These are phyloP conservation scores for Dendrostoma leiphaemia DNA, from an alignment of 2,329 filamentous ascomycete genomes.

Conservation along the genomic window DNA sequence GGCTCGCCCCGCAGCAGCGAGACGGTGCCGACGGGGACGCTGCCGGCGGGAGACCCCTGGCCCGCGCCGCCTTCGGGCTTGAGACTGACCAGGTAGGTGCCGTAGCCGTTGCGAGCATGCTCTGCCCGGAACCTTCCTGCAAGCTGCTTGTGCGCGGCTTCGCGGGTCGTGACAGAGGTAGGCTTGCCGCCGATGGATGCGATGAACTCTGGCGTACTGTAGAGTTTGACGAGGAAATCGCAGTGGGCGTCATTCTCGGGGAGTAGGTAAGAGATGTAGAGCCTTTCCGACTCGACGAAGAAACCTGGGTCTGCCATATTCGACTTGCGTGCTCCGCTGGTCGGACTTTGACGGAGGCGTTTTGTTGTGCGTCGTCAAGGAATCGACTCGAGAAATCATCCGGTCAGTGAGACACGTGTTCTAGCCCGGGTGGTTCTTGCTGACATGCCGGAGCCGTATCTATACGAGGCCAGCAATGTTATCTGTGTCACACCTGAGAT, in stretches of 20 bases:
- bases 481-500: too few species aligned
- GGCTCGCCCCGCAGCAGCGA: constrained; percentile 21
- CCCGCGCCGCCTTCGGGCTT: not conserved
- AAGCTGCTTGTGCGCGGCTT: constrained; percentile 20
- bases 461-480: too few species aligned
- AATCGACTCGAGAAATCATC: too few species aligned
- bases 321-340: constrained; percentile 5
- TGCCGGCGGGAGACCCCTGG: not conserved
- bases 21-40: constrained; percentile 26
- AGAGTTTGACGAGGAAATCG: constrained; percentile 27
- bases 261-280: constrained; percentile 23
- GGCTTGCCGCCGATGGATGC: constrained; percentile 18
- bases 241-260: constrained; percentile 23
- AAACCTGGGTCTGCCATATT: constrained; percentile 23
- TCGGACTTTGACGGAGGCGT: not conserved
- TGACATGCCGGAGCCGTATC: too few species aligned
- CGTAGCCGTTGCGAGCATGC: constrained; percentile 27
- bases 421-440: too few species aligned
- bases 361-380: too few species aligned
- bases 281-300: constrained; percentile 25
- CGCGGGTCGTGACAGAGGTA: constrained; percentile 20
- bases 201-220: constrained; percentile 25
- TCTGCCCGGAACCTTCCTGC: constrained; percentile 13
- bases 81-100: constrained; percentile 26
- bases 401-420: too few species aligned